phyloP scores from a whole-genome alignment of 202 grass and related monocot genomes.

The Schoenoplectus tabernaemontani region DNA sequence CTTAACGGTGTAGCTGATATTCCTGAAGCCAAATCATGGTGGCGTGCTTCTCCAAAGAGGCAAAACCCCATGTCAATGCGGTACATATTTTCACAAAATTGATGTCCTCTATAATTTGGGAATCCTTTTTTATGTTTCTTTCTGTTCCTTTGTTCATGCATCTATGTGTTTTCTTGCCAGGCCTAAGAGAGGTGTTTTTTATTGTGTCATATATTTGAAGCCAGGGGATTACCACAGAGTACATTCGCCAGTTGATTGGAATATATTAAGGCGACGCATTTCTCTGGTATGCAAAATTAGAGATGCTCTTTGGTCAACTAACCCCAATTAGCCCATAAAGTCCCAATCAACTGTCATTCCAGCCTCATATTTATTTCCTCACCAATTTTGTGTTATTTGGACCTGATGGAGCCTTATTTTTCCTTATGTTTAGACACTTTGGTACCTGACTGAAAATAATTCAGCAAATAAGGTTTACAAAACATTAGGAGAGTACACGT shows the following conservation, averaged over 20 bases:
- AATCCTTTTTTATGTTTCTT: not conserved
- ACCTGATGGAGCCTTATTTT: not conserved
- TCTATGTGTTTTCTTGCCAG: conserved; percentile 30
- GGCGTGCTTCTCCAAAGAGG: conserved; percentile 66
- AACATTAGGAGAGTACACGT: not conserved
- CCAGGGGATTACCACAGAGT: conserved; percentile 75
- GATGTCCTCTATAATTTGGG: not conserved
- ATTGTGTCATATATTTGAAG: conserved; percentile 74
- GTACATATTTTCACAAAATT: conserved; percentile 27
- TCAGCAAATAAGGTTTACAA: not conserved
- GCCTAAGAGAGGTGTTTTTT: conserved; percentile 52
- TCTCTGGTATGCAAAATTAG: conserved; percentile 38
- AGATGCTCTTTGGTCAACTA: not conserved
- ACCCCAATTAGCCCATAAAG: not conserved
- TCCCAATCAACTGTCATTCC: not conserved
- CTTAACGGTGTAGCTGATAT: conserved; percentile 23
- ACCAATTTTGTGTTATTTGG: not conserved
- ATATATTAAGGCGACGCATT: conserved; percentile 55
- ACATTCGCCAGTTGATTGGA: conserved; percentile 61
- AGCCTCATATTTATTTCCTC: not conserved
- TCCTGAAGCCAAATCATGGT: conserved; percentile 66
- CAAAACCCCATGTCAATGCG: conserved; percentile 33
- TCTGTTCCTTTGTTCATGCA: not conserved
- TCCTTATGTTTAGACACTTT: not conserved
- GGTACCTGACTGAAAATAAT: not conserved